phyloP scores from a whole-genome alignment of 2,329 filamentous ascomycete species.

The Calonectria pauciramosa region DNA sequence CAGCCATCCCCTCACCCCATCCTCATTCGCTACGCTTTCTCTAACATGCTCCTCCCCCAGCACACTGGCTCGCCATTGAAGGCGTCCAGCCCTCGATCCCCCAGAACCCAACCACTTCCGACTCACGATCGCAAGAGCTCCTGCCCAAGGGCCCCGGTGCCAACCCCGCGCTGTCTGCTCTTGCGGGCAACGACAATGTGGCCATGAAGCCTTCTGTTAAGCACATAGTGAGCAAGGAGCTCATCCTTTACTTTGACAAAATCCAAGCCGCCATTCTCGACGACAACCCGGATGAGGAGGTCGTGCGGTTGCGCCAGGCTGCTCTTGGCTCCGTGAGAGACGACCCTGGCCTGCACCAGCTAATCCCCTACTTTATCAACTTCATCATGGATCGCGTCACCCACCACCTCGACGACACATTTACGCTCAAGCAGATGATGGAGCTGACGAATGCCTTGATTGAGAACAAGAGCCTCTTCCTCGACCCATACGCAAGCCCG shows the following conservation, averaged over 20 bases:
- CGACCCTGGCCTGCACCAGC: constrained; percentile 93
- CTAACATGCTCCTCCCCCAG: constrained; percentile 59
- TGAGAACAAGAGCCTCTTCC: constrained; percentile 83
- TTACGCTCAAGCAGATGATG: constrained; percentile 93
- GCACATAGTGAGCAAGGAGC: constrained; percentile 94
- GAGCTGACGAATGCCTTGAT: constrained; percentile 88
- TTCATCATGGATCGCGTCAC: constrained; percentile 97
- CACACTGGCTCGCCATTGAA: constrained; percentile 97
- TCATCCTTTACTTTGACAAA: constrained; percentile 97
- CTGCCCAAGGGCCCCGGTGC: constrained; percentile 91
- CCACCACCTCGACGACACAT: constrained; percentile 90
- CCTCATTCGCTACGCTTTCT: background rate
- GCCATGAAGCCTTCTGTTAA: constrained; percentile 92
- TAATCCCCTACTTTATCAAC: constrained; percentile 96
- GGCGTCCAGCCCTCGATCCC: constrained; percentile 97
- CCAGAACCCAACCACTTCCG: constrained; percentile 91
- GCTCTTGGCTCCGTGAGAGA: constrained; percentile 88
- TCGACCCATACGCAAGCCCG: constrained; percentile 71
- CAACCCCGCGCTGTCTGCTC: constrained; percentile 83
- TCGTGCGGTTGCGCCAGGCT: constrained; percentile 80
- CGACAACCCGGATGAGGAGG: constrained; percentile 85
- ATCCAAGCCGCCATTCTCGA: constrained; percentile 91
- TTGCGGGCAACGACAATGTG: constrained; percentile 88
- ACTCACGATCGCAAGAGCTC: constrained; percentile 86
- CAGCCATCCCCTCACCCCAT: background rate